Evolutionary conservation across 2,329 filamentous ascomycete species (phyloP), one percentile per base, ranked within the genome.

Genomic region (Colletotrichum salicis): DNA sequence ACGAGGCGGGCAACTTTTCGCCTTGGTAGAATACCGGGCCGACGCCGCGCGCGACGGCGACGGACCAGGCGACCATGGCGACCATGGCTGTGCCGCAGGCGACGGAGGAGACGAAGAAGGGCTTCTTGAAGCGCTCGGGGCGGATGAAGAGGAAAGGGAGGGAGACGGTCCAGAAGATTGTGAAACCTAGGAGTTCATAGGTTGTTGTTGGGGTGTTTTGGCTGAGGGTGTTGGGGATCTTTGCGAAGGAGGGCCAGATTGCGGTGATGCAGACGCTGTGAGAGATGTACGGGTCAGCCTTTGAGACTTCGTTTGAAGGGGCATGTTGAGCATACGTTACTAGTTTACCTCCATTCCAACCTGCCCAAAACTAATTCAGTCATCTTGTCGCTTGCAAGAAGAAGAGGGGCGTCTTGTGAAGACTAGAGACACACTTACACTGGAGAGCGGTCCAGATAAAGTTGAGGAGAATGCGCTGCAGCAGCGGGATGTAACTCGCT

Each of bases 141-240:
- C 81, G 81, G 29, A 87, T 82, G 41, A 76, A 84, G 1, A 87
- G 77, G 71, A 88, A 85, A 0, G 85, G 86, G 0, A 82, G 78
- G n/a, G 86, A 86, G n/a, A 85, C 74, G 48, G 83, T 80, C 83
- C 85, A 88, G 76, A 88, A 88, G 59, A 88, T 77, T 67, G 87
- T 84, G 74, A 86, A 84, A 68, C 82, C 87, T 2, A 87, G 79
- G 60, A 88, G 77, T 31, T 84, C 82, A 35, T 83, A 81, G 19
- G 84, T 82, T 58, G 78, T 80, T 57, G 79, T 77, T 19, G 80
- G 83, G 27, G 80, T 72, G 63, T 73, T 80, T 4, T 74, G 76
- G 2, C 83, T 81, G 7, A 87, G 78, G 48, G 83, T 83, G 72
- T 87, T 85, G 12, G 80, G 79, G 63, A 87, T 82, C 73, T 77